These are phyloP conservation scores for Phytophthora crassamura DNA, from an alignment of 352 stramenopile species.

Conservation along the genomic window DNA sequence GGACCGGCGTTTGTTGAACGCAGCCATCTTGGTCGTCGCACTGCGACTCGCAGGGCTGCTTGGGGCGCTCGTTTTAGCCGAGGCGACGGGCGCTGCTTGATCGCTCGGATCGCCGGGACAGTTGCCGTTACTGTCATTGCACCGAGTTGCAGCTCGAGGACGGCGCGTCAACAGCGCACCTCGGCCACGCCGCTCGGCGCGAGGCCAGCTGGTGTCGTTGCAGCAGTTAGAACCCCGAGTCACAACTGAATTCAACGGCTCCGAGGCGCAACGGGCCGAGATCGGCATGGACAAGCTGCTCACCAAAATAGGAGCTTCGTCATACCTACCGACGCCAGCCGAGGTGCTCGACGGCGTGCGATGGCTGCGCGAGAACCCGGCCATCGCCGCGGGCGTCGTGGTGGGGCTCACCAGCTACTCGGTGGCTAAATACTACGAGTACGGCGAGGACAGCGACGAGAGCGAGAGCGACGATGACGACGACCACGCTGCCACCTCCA, in stretches of 20 bases:
- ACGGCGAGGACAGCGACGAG: conserved; percentile 33
- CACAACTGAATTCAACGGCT: conserved; percentile 40
- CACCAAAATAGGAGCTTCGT: conserved; percentile 53
- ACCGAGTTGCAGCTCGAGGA: conserved; percentile 32
- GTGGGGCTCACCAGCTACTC: conserved; percentile 76
- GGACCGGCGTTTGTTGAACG: no score
- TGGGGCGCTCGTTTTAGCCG: conserved; percentile 6
- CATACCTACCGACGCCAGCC: conserved; percentile 66
- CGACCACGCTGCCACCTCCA: background rate
- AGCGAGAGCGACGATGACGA: conserved; percentile 37
- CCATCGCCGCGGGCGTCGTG: conserved; percentile 64
- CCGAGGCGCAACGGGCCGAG: background rate
- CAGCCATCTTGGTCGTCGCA: no score
- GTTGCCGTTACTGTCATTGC: conserved; percentile 28
- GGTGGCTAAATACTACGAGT: conserved; percentile 72
- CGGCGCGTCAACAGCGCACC: conserved; percentile 46
- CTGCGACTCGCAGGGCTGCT: no score
- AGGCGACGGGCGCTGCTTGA: background rate
- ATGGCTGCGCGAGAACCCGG: conserved; percentile 75
- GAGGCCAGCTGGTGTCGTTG: conserved; percentile 9
- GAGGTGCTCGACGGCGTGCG: conserved; percentile 71
- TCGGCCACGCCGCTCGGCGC: conserved; percentile 13
- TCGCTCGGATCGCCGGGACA: conserved; percentile 11
- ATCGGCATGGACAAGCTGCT: conserved; percentile 44
- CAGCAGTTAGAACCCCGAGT: background rate